These are phyloP conservation scores for Nannochloris sp. DNA, from an alignment of 139 green algal genomes.

Conservation along the genomic window DNA sequence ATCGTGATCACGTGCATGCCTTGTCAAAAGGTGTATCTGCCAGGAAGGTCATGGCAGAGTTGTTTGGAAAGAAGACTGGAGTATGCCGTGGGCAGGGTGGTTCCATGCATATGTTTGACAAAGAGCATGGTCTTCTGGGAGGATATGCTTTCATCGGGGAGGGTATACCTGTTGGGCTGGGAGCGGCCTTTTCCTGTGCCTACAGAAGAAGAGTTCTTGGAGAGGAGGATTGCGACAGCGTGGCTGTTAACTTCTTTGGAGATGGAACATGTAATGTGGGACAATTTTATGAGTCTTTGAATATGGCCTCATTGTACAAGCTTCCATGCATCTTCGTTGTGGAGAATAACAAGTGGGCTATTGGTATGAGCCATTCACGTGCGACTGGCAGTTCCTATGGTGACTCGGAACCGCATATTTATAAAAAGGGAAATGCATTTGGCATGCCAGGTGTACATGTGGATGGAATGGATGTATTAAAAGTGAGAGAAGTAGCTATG, in stretches of 20 bases:
- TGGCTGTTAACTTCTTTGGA: conserved; percentile 74
- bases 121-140: conserved; percentile 80
- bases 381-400: conserved; percentile 59
- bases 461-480: conserved; percentile 97
- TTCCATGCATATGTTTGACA: conserved; percentile 97
- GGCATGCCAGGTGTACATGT: conserved; percentile 94
- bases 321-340: conserved; percentile 98
- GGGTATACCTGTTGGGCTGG: conserved; percentile 91
- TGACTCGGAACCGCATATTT: conserved; percentile 83
- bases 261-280: conserved; percentile 97
- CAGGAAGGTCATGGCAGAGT: conserved; percentile 89
- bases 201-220: conserved; percentile 70
- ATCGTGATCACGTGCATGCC: conserved; percentile 97
- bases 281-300: conserved; percentile 94
- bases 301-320: conserved; percentile 97
- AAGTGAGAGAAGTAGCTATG: conserved; percentile 60
- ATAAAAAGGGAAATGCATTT: conserved; percentile 95
- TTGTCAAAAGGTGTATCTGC: conserved; percentile 81
- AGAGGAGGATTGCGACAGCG: conserved; percentile 67
- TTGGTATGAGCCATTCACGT: conserved; percentile 89
- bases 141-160: conserved; percentile 98
- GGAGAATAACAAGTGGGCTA: conserved; percentile 98
- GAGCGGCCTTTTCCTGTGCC: conserved; percentile 82
- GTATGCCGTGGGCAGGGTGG: conserved; percentile 89
- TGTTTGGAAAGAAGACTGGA: conserved; percentile 97